These are phyloP conservation scores for Dipodascus geniculatus DNA, from an alignment of 805 yeast genomes.

Conservation along the genomic window DNA sequence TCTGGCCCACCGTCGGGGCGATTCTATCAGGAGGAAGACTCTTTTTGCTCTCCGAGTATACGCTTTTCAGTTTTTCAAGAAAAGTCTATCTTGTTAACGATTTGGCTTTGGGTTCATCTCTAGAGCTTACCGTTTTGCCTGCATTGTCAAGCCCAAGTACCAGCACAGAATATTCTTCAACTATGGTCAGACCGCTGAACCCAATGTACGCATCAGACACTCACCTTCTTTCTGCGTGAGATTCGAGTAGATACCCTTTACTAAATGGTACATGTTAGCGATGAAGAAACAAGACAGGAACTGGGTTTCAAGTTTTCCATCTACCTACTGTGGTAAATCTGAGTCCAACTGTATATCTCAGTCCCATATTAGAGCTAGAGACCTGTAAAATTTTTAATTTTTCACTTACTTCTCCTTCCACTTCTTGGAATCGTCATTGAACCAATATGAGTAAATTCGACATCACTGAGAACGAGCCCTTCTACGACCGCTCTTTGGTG, in stretches of 20 bases:
- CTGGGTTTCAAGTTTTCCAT: neutral
- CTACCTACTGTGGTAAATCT: neutral
- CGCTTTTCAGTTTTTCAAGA: conserved; percentile 50
- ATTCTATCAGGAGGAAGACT: conserved; percentile 46
- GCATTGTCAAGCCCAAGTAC: conserved; percentile 92
- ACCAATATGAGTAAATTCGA: conserved; percentile 9
- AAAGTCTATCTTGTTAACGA: conserved; percentile 36
- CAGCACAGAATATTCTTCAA: conserved; percentile 54
- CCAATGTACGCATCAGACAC: conserved; percentile 9
- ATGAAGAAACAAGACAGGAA: neutral
- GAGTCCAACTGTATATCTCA: neutral
- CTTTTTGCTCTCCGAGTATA: conserved; percentile 30
- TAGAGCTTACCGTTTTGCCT: conserved; percentile 60
- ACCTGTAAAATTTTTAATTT: neutral
- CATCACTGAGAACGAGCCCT: conserved; percentile 18
- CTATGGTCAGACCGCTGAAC: neutral
- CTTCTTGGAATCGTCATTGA: neutral
- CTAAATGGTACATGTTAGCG: conserved; percentile 51
- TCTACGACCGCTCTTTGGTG: conserved; percentile 16
- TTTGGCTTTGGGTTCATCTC: conserved; percentile 22
- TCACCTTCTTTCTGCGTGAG: conserved; percentile 45
- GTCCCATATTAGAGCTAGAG: neutral
- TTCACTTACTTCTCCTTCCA: neutral
- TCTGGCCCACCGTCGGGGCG: conserved; percentile 92
- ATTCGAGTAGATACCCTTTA: conserved; percentile 45